Percentiles rank a stretch among this genome's conserved stretches.
phyloP scores from a whole-genome alignment of 2,329 filamentous ascomycete species.

The Aspergillus pseudoglaucus region DNA sequence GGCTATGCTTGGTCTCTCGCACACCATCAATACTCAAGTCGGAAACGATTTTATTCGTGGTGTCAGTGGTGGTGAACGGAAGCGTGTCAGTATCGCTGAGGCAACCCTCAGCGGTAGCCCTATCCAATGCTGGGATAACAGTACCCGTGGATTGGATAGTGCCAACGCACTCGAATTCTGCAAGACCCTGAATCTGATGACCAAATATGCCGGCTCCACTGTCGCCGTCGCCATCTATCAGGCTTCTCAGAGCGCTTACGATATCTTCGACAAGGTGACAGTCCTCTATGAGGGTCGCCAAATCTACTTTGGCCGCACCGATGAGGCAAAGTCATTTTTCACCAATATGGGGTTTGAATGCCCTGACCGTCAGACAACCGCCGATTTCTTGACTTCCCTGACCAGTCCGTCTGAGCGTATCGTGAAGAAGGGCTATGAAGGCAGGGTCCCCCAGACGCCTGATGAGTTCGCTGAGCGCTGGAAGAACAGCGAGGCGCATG shows the following conservation, averaged over 20 bases:
- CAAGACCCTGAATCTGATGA: slow-evolving; percentile 44
- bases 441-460: slow-evolving; percentile 58
- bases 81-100: slow-evolving; percentile 58
- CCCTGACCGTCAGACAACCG: slow-evolving; percentile 61
- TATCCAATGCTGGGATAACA: slow-evolving; percentile 44
- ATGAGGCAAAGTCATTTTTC: slow-evolving; percentile 59
- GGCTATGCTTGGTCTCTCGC: slow-evolving; percentile 41
- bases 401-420: slow-evolving; percentile 59
- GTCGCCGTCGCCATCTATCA: slow-evolving; percentile 54
- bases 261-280: slow-evolving; percentile 64
- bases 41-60: slow-evolving; percentile 55
- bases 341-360: slow-evolving; percentile 64
- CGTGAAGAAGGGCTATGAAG: slow-evolving; percentile 54
- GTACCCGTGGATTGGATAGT: slow-evolving; percentile 47
- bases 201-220: slow-evolving; percentile 45
- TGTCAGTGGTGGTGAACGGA: slow-evolving; percentile 56
- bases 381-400: slow-evolving; percentile 65
- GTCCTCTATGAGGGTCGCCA: slow-evolving; percentile 70
- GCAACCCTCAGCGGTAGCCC: slow-evolving; percentile 42
- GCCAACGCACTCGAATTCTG: slow-evolving; percentile 54
- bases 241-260: slow-evolving; percentile 43
- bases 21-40: slow-evolving; percentile 47
- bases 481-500: slow-evolving; percentile 48
- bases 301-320: slow-evolving; percentile 66
- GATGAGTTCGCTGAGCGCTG: slow-evolving; percentile 60